These are phyloP conservation scores for Alternaria atra DNA, from an alignment of 2,329 filamentous ascomycete genomes.

Conservation along the genomic window DNA sequence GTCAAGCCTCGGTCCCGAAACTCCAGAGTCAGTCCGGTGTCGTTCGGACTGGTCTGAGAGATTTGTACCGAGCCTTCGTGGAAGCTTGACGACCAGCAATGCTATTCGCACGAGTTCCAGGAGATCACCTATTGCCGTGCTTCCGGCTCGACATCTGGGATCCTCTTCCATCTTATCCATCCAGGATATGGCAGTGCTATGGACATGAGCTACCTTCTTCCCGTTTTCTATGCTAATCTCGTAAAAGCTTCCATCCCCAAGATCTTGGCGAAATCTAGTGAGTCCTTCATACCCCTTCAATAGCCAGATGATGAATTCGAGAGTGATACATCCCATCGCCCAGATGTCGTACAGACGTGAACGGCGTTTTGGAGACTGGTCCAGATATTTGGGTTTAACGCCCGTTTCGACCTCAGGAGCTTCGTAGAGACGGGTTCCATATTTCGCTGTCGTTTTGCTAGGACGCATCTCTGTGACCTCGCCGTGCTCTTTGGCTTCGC, in stretches of 20 bases:
- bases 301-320: constrained; percentile 35
- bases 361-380: neutral
- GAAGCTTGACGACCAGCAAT: constrained; percentile 15
- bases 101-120: constrained; percentile 11
- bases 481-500: constrained; percentile 18
- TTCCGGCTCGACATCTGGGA: neutral
- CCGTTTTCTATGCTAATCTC: neutral
- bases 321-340: constrained; percentile 35
- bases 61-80: neutral
- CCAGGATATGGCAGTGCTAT: constrained; percentile 1
- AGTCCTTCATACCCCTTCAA: constrained; percentile 22
- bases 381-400: neutral
- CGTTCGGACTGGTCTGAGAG: neutral
- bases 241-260: constrained; percentile 5
- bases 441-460: constrained; percentile 16
- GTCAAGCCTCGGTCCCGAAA: too few relatives aligned
- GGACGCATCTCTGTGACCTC: constrained; percentile 6
- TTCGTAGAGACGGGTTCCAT: constrained; percentile 27
- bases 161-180: constrained; percentile 15
- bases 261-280: neutral
- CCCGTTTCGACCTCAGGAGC: constrained; percentile 19
- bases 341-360: constrained; percentile 37
- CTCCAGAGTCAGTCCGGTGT: neutral
- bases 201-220: neutral
- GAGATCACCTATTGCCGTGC: constrained; percentile 14